These are phyloP conservation scores for Verticillium tricorpus DNA, from an alignment of 2,329 filamentous ascomycete genomes.

Conservation along the genomic window DNA sequence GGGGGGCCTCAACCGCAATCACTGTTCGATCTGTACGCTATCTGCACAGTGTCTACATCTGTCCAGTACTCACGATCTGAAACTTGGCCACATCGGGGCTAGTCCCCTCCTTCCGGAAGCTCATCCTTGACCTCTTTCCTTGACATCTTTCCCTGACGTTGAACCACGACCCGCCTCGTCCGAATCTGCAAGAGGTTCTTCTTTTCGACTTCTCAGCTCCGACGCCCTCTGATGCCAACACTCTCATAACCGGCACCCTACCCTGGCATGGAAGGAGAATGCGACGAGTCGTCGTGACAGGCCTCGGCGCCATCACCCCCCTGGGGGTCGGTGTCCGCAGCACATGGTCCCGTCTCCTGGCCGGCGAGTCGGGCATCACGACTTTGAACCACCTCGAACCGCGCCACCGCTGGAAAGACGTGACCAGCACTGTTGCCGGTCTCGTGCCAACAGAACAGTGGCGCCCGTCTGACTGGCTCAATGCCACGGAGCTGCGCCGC, in stretches of 20 bases:
- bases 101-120: background rate
- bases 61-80: background rate
- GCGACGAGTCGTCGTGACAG: slow-evolving; percentile 78
- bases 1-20: background rate
- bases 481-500: slow-evolving; percentile 56
- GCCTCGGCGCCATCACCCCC: slow-evolving; percentile 77
- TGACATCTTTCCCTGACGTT: background rate
- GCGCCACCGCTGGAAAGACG: slow-evolving; percentile 55
- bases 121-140: background rate
- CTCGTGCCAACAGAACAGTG: slow-evolving; percentile 62
- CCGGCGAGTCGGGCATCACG: slow-evolving; percentile 74
- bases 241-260: background rate
- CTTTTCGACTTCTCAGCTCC: background rate
- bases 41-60: background rate
- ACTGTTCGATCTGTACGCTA: background rate
- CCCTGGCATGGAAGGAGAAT: slow-evolving; percentile 41
- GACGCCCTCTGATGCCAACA: background rate
- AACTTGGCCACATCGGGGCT: background rate
- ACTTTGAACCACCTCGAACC: slow-evolving; percentile 62
- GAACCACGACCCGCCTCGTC: background rate
- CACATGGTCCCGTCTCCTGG: slow-evolving; percentile 78
- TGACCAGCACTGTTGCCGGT: slow-evolving; percentile 83
- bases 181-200: background rate
- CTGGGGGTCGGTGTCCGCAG: slow-evolving; percentile 73
- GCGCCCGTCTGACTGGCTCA: slow-evolving; percentile 51